Conservation (phyloP, 805 yeast species). For the Yarrowia sp. region DNA sequence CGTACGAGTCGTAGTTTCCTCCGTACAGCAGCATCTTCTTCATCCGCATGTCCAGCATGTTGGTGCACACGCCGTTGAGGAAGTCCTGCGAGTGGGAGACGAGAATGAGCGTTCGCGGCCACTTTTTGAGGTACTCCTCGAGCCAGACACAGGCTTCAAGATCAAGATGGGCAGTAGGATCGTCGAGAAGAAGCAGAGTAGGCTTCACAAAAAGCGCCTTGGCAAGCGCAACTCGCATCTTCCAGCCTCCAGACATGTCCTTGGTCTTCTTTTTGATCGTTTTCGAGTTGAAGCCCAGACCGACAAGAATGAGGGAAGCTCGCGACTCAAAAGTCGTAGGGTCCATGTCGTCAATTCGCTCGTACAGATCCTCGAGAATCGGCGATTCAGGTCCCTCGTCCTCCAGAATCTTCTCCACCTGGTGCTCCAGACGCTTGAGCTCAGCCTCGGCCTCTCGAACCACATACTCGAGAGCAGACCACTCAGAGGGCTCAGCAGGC, state of each 20-base stretch:
- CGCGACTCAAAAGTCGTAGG: conserved; percentile 94
- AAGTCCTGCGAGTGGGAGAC: conserved; percentile 99
- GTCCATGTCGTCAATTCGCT: conserved; percentile 93
- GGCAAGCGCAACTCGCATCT: conserved; percentile 98
- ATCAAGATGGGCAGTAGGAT: conserved; percentile 99
- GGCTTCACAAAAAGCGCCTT: conserved; percentile 98
- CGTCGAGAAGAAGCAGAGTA: conserved; percentile 88
- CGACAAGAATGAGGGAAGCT: conserved; percentile 92
- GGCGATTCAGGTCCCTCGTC: conserved; percentile 93
- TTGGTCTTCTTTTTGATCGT: conserved; percentile 92
- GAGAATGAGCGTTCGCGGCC: conserved; percentile 87
- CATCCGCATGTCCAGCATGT: conserved; percentile 96
- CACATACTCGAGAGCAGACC: conserved; percentile 90
- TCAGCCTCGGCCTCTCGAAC: conserved; percentile 94
- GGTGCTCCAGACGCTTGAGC: conserved; percentile 84
- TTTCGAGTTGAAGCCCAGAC: conserved; percentile 89
- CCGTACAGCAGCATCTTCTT: conserved; percentile 75
- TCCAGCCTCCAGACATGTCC: conserved; percentile 99
- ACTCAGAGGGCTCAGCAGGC: conserved; percentile 95
- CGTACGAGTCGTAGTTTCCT: conserved; percentile 98
- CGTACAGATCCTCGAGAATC: conserved; percentile 81
- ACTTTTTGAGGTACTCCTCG: conserved; percentile 94
- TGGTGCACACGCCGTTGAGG: conserved; percentile 97
- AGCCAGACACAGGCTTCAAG: conserved; percentile 99
- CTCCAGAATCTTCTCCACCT: conserved; percentile 84